phyloP scores from a whole-genome alignment of 2,329 filamentous ascomycete species.

The Aspergillus aculeatinus region DNA sequence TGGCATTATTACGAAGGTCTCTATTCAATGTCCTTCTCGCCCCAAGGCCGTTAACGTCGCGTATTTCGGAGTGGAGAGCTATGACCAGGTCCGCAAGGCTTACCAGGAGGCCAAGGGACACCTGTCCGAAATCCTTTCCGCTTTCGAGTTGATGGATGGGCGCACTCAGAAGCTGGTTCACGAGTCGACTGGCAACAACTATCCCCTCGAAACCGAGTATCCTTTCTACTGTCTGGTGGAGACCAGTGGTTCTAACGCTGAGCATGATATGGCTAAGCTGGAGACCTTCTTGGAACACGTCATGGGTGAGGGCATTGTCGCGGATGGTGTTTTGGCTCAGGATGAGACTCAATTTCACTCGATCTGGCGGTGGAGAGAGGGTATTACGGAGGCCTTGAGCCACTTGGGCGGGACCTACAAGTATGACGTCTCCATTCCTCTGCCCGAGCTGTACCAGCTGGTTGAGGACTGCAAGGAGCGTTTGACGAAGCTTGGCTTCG shows the following conservation, averaged over 20 bases:
- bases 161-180: slow-evolving; percentile 76
- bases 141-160: slow-evolving; percentile 95
- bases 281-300: slow-evolving; percentile 87
- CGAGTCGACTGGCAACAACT: slow-evolving; percentile 70
- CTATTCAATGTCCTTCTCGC: slow-evolving; percentile 83
- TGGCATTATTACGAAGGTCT: slow-evolving; percentile 87
- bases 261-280: slow-evolving; percentile 91
- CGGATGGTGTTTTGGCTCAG: slow-evolving; percentile 87
- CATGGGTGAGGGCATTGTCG: slow-evolving; percentile 81
- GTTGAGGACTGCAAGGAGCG: slow-evolving; percentile 80
- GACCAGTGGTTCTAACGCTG: slow-evolving; percentile 89
- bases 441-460: slow-evolving; percentile 80
- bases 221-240: slow-evolving; percentile 97
- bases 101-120: slow-evolving; percentile 88
- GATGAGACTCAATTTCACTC: slow-evolving; percentile 84
- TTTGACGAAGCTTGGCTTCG: slow-evolving; percentile 70
- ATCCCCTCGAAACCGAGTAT: slow-evolving; percentile 77
- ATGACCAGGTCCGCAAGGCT: slow-evolving; percentile 80
- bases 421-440: slow-evolving; percentile 93
- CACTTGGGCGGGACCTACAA: slow-evolving; percentile 97
- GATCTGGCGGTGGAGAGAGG: slow-evolving; percentile 91
- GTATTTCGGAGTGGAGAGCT: slow-evolving; percentile 87
- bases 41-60: slow-evolving; percentile 90
- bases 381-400: slow-evolving; percentile 82
- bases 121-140: slow-evolving; percentile 91